Conservation (phyloP, 345 rosid genomes). For the Salix caprea region DNA sequence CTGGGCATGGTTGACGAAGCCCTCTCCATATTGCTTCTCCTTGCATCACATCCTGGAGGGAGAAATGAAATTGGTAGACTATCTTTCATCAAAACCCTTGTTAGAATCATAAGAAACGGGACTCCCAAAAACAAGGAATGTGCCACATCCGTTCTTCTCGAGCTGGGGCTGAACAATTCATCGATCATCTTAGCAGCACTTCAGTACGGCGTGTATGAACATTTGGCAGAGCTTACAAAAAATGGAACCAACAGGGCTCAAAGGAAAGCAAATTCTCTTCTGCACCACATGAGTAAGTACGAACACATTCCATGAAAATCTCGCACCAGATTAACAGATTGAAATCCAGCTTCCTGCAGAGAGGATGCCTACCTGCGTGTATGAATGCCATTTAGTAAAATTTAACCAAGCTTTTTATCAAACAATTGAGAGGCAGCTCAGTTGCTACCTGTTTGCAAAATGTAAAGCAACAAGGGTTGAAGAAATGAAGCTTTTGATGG, state of each 20-base stretch:
- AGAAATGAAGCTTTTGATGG: too few relatives aligned
- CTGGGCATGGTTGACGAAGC: constrained; percentile 61
- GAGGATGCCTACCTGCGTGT: neutral
- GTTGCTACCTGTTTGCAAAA: neutral
- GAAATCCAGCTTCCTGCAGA: neutral
- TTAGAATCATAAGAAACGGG: constrained; percentile 46
- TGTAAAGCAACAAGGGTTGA: too few relatives aligned
- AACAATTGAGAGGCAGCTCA: neutral
- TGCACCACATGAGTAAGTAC: constrained; percentile 57
- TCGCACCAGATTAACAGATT: neutral
- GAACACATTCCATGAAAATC: constrained; percentile 43
- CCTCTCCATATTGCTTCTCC: constrained; percentile 52
- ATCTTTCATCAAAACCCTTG: constrained; percentile 42
- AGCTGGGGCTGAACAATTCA: constrained; percentile 43
- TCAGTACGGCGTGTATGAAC: constrained; percentile 56
- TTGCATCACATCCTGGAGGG: constrained; percentile 44
- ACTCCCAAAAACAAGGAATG: constrained; percentile 68
- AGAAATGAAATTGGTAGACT: constrained; percentile 33
- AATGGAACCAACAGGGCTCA: constrained; percentile 54
- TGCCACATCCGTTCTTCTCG: constrained; percentile 48
- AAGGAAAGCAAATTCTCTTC: constrained; percentile 56
- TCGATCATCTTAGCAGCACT: constrained; percentile 41
- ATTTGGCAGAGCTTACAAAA: constrained; percentile 36
- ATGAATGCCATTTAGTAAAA: neutral
- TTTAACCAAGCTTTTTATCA: neutral